Conservation (phyloP, 1,284 basidiomycete species). For the Ceratobasidium sp. region DNA sequence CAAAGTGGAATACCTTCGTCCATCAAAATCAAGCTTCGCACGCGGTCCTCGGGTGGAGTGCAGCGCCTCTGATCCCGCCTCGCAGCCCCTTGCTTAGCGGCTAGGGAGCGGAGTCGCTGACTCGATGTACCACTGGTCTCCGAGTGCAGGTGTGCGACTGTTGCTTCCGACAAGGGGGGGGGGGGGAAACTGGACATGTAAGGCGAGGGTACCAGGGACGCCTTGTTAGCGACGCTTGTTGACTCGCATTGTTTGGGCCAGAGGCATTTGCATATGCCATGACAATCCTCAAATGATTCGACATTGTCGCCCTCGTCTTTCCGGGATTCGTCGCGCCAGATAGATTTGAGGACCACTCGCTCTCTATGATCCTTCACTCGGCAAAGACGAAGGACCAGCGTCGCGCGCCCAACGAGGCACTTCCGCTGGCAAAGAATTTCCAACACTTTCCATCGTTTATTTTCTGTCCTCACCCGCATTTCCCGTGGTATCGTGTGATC, state of each 20-base stretch:
- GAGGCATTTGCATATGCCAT: conserved; percentile 7
- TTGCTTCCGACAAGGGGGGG: not conserved
- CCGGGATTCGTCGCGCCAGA: not conserved
- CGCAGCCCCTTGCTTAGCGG: not conserved
- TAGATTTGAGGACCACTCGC: conserved; percentile 7
- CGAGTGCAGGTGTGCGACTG: not conserved
- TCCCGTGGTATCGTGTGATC: not conserved
- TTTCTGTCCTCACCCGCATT: not conserved
- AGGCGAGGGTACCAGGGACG: not conserved
- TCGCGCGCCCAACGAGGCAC: conserved; percentile 20
- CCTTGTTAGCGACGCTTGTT: not conserved
- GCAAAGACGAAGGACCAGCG: not conserved
- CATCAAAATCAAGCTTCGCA: conserved; percentile 11
- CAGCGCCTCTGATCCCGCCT: not conserved
- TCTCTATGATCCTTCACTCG: not conserved
- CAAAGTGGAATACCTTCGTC: conserved; percentile 22
- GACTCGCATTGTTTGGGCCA: not conserved
- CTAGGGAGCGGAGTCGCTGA: not conserved
- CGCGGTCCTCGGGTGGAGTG: not conserved
- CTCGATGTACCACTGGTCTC: not conserved
- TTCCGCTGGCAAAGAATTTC: conserved; percentile 18
- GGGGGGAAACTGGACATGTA: not conserved
- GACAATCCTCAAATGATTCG: not conserved
- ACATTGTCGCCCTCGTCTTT: conserved; percentile 18
- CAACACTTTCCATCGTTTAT: not conserved